phyloP scores from a whole-genome alignment of 768 basidiomycete genomes.

The Hygrocybe punicea region DNA sequence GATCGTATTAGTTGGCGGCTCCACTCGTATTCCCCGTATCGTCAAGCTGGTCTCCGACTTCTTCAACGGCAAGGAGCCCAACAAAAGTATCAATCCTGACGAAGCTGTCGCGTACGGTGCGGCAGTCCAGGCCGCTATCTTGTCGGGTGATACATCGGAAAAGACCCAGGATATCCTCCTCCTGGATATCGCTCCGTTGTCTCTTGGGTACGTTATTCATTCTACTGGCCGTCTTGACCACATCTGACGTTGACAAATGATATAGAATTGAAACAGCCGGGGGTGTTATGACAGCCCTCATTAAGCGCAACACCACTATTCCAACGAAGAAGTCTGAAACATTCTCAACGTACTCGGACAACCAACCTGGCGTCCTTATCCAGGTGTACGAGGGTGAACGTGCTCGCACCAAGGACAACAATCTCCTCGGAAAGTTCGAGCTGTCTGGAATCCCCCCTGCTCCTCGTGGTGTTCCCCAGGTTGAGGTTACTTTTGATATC shows the following conservation, averaged over 20 bases:
- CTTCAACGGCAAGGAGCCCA: conserved; percentile 96
- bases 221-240: conserved; percentile 33
- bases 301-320: conserved; percentile 98
- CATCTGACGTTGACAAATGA: conserved; percentile 4
- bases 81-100: conserved; percentile 99
- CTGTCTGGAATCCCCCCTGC: conserved; percentile 94
- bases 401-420: conserved; percentile 98
- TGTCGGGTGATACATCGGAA: conserved; percentile 97
- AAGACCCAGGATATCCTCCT: conserved; percentile 98
- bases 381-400: conserved; percentile 98
- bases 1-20: conserved; percentile 97
- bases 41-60: conserved; percentile 97
- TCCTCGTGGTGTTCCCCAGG: conserved; percentile 95
- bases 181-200: conserved; percentile 97
- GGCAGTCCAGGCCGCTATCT: conserved; percentile 98
- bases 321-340: conserved; percentile 98
- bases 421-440: conserved; percentile 97
- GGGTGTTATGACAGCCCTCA: conserved; percentile 98
- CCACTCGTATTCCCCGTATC: conserved; percentile 99
- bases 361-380: conserved; percentile 97
- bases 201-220: conserved; percentile 53
- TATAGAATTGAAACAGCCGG: conserved; percentile 92
- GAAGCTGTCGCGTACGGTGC: conserved; percentile 99
- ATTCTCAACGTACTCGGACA: conserved; percentile 98
- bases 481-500: conserved; percentile 98